phyloP scores from a whole-genome alignment of 1,284 basidiomycete species.

The Moniliophthora roreri region DNA sequence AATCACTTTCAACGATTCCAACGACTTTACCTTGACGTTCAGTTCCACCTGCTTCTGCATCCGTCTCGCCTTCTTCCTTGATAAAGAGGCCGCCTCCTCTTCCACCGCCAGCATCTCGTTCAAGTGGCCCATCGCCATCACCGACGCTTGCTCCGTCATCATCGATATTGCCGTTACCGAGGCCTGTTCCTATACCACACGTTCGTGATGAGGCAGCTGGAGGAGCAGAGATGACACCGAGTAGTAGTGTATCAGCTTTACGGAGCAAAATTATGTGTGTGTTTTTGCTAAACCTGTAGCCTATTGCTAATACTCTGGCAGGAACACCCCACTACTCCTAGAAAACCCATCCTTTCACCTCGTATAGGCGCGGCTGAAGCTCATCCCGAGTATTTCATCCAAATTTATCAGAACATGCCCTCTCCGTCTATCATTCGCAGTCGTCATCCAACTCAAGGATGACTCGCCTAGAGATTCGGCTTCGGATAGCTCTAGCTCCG shows the following conservation, averaged over 20 bases:
- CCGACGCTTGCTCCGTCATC: constrained; percentile 27
- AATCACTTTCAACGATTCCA: constrained; percentile 46
- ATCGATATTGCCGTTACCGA: constrained; percentile 42
- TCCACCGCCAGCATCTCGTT: constrained; percentile 29
- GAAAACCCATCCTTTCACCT: not conserved
- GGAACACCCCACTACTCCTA: not conserved
- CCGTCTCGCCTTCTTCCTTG: constrained; percentile 47
- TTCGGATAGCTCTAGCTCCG: not conserved
- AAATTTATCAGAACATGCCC: constrained; percentile 6
- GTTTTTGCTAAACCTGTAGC: not conserved
- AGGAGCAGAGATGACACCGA: constrained; percentile 24
- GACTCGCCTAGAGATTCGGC: no score
- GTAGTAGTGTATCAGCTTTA: constrained; percentile 41
- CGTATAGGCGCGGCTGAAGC: not conserved
- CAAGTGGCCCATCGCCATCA: constrained; percentile 23
- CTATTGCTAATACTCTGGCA: not conserved
- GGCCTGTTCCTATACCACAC: constrained; percentile 36
- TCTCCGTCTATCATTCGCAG: constrained; percentile 13
- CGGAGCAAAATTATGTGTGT: constrained; percentile 50
- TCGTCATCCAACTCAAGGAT: constrained; percentile 1
- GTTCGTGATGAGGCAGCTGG: constrained; percentile 21
- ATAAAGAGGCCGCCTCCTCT: constrained; percentile 59
- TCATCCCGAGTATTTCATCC: constrained; percentile 10
- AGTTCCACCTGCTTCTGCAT: constrained; percentile 15
- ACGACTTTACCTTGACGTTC: no score